Evolutionary conservation across 805 yeast species (phyloP).

Genomic region (Priceomyces carsonii): DNA sequence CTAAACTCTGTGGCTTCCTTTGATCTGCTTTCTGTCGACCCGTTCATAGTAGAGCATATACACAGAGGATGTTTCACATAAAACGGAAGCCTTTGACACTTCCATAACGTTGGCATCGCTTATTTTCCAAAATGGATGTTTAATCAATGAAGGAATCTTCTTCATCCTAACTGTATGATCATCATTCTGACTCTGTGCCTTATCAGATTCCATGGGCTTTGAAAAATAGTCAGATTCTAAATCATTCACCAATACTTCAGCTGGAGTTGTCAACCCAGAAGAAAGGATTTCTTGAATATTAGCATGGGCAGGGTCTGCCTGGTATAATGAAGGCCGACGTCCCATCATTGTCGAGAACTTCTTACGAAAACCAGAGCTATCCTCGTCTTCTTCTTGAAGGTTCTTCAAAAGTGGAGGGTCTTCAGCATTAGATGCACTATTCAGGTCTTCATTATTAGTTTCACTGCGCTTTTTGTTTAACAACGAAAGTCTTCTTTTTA

Average conservation of each 20-base stretch:
- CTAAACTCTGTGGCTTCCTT: conserved; percentile 1
- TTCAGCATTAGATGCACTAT: conserved; percentile 3
- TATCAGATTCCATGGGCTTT: conserved; percentile 11
- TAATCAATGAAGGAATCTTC: conserved; percentile 54
- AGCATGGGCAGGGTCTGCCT: conserved; percentile 37
- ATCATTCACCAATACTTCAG: conserved; percentile 39
- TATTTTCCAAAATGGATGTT: conserved; percentile 79
- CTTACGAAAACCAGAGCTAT: conserved; percentile 31
- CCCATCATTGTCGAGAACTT: conserved; percentile 41
- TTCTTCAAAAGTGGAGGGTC: conserved; percentile 5
- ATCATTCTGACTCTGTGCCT: conserved; percentile 8
- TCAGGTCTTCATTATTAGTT: not conserved
- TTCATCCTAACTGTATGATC: conserved; percentile 39
- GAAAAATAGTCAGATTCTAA: conserved; percentile 29
- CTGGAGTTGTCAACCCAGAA: conserved; percentile 43
- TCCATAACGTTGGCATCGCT: conserved; percentile 77
- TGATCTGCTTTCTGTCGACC: conserved; percentile 33
- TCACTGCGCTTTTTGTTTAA: conserved; percentile 5
- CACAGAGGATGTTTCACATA: conserved; percentile 71
- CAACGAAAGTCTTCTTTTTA: conserved; percentile 4
- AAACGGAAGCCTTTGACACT: conserved; percentile 54
- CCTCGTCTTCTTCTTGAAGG: conserved; percentile 17
- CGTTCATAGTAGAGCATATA: conserved; percentile 84
- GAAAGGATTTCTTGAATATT: conserved; percentile 38
- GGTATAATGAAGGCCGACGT: conserved; percentile 40